phyloP scores from a whole-genome alignment of 192 early-diverging fungal genomes.

The Coemansia sp. region DNA sequence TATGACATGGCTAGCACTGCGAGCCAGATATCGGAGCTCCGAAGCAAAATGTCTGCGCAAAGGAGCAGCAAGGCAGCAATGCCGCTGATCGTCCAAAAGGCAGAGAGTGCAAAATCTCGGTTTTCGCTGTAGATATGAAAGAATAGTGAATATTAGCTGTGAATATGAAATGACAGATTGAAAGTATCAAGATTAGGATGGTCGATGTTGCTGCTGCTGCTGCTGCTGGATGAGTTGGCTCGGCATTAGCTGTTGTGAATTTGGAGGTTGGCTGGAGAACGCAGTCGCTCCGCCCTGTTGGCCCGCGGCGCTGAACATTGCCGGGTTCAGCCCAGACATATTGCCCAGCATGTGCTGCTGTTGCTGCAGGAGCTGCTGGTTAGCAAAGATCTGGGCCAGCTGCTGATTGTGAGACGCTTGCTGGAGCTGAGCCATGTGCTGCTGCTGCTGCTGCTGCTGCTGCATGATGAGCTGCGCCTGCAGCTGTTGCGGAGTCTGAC shows the following conservation, averaged over 20 bases:
- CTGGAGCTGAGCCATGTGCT: conserved; percentile 20
- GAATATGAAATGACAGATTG: background rate
- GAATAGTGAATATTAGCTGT: background rate
- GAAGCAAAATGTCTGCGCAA: conserved; percentile 8
- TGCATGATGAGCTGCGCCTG: conserved; percentile 15
- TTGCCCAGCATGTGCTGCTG: conserved; percentile 25
- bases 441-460: conserved; percentile 18
- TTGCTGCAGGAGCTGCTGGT: background rate
- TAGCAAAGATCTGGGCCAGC: background rate
- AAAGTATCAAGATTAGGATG: conserved; percentile 29
- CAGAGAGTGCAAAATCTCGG: background rate
- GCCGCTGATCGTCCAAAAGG: background rate
- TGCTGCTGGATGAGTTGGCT: conserved; percentile 38
- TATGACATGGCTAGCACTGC: conserved; percentile 24
- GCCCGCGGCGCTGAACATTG: conserved; percentile 23
- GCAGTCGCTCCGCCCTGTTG: conserved; percentile 21
- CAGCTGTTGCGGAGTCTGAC: conserved; percentile 9
- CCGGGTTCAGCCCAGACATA: conserved; percentile 21
- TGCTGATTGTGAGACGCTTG: conserved; percentile 22
- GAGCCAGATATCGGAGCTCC: conserved; percentile 6
- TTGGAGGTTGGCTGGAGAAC: conserved; percentile 31
- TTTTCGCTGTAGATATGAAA: background rate
- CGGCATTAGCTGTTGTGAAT: conserved; percentile 27
- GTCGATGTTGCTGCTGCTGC: conserved; percentile 20
- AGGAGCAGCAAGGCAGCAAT: background rate